Evolutionary conservation across 2,329 filamentous ascomycete genomes (phyloP), one percentile per base, ranked within the genome.

Genomic region (Colletotrichum lupini): DNA sequence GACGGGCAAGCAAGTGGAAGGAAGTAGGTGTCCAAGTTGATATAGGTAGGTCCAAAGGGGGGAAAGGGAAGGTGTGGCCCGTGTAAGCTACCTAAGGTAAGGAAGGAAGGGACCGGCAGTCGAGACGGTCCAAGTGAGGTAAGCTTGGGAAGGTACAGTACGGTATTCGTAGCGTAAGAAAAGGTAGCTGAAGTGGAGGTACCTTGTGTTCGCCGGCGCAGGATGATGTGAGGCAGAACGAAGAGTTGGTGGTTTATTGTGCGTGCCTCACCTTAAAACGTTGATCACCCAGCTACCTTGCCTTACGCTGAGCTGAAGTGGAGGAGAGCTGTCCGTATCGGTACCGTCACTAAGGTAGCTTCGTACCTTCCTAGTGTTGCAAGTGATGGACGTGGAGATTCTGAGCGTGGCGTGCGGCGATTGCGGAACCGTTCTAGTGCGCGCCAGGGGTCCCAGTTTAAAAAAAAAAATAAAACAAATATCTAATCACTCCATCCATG

Each of bases 21-120:
- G 62, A 67, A 61, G 66, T 56, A 60, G 42, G 61, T 55, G 61
- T 57, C 26, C 67, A 73, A 73, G 67, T 73, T 73, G 70, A 73
- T 73, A 73, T 73, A 73, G 60, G 67, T 66, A 49, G 42, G 19
- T 49, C 42, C 55, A 16, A 49, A 66, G 55, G 60, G 70, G 70
- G 60, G 28, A 30, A 30, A 62, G 61, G 53, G 30, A 66, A 49
- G 56, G 67, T 19, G 60, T 73, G 70, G 70, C 67, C 70, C 46
- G 60, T 73, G 70, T 73, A 68, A 62, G 65, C 30, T 63, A 62
- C 59, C 30, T 63, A 58, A 46, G 24, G 42, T 49, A 68, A 63
- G 49, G 49, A 68, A 60, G 66, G 52, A 68, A 68, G 59, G 58
- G n/a, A 57, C 58, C 30, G 49, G 37, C 26, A 32, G 53, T 35